These are phyloP conservation scores for Pseudogymnoascus sp. DNA, from an alignment of 2,329 filamentous ascomycete genomes.

Conservation along the genomic window DNA sequence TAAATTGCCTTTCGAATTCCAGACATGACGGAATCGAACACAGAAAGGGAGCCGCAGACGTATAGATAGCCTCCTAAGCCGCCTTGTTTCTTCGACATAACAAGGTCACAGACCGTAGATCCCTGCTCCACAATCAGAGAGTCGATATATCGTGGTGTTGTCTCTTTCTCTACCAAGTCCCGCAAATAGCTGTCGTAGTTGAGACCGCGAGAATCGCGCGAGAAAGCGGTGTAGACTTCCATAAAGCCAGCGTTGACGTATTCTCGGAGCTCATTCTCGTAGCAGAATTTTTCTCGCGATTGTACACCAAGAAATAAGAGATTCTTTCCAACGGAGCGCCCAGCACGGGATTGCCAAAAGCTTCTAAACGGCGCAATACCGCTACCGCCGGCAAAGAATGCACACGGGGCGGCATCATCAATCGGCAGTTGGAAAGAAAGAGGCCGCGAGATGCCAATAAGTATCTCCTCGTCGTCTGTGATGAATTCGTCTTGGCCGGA, in stretches of 20 bases:
- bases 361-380: conserved; percentile 48
- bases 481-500: conserved; percentile 33
- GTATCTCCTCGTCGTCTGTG: conserved; percentile 38
- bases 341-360: conserved; percentile 44
- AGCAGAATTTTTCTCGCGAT: conserved; percentile 45
- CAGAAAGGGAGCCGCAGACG: conserved; percentile 42
- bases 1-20: conserved; percentile 50
- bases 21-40: conserved; percentile 48
- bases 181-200: conserved; percentile 35
- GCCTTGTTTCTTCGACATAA: conserved; percentile 50
- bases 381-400: conserved; percentile 47
- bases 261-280: conserved; percentile 41
- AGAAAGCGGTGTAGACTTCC: conserved; percentile 48
- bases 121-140: conserved; percentile 45
- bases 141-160: conserved; percentile 46
- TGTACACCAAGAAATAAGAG: conserved; percentile 47
- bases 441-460: conserved; percentile 46
- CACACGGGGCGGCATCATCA: conserved; percentile 42
- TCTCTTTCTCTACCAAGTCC: conserved; percentile 43
- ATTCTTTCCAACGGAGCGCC: conserved; percentile 37
- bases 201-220: conserved; percentile 42
- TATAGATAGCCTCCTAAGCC: conserved; percentile 43
- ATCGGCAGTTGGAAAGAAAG: conserved; percentile 46
- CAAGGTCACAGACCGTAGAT: conserved; percentile 43
- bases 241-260: conserved; percentile 41